Evolutionary conservation across 164 flowering plant species (phyloP).

Genomic region (Liriodendron chinense): DNA sequence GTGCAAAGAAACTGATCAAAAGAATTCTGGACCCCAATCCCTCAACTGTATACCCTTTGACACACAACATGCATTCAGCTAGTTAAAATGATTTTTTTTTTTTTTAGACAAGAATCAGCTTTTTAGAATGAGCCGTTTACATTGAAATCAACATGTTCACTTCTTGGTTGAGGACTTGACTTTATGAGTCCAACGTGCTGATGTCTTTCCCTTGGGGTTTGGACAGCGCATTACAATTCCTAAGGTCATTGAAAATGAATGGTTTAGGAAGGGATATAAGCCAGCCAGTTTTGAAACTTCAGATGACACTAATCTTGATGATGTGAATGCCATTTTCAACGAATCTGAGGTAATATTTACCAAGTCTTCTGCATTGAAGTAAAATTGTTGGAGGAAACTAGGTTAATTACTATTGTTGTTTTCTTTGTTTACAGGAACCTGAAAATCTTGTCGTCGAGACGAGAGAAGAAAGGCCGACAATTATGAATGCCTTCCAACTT

Average conservation of each 20-base stretch:
- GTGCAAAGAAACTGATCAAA: constrained; percentile 83
- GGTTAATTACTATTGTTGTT: neutral
- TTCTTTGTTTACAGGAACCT: constrained; percentile 40
- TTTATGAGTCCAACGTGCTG: neutral
- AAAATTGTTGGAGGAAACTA: neutral
- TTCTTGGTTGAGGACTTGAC: neutral
- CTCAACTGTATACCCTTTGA: constrained; percentile 44
- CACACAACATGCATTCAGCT: neutral
- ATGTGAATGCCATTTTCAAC: constrained; percentile 73
- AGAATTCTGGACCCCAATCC: constrained; percentile 89
- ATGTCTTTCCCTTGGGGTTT: neutral
- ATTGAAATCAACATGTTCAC: neutral
- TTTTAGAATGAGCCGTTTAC: neutral
- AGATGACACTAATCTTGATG: constrained; percentile 58
- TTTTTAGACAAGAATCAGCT: neutral
- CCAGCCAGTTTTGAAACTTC: constrained; percentile 67
- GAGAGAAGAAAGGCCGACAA: constrained; percentile 70
- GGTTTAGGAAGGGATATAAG: constrained; percentile 97
- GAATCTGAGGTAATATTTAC: constrained; percentile 53
- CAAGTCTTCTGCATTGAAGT: neutral
- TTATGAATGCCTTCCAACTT: constrained; percentile 96
- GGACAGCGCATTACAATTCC: constrained; percentile 75
- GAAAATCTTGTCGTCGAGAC: constrained; percentile 82
- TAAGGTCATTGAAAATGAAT: constrained; percentile 89
- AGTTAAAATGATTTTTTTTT: neutral